Evolutionary conservation across 1,284 basidiomycete species (phyloP).

Genomic region (Cryptococcus sp.): DNA sequence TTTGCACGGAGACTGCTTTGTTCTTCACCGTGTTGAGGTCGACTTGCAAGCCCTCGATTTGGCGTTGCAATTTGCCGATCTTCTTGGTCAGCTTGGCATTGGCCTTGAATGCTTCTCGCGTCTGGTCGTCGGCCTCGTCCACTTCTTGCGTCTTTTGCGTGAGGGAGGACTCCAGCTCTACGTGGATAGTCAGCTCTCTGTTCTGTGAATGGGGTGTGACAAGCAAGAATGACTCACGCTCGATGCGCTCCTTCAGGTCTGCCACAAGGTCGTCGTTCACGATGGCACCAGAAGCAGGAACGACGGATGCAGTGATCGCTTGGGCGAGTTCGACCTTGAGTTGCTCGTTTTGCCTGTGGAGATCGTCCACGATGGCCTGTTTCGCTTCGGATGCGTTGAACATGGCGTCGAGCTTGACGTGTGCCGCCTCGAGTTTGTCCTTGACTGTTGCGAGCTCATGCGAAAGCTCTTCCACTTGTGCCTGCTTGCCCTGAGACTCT

Average conservation of each 20-base stretch:
- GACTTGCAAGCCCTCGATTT: slow-evolving; percentile 22
- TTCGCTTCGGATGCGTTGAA: too few species aligned
- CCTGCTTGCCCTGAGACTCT: too few species aligned
- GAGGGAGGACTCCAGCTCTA: slow-evolving; percentile 35
- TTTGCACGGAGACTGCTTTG: slow-evolving; percentile 20
- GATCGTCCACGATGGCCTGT: too few species aligned
- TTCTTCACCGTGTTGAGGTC: slow-evolving; percentile 27
- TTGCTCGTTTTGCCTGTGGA: neutral
- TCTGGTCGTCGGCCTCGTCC: slow-evolving; percentile 41
- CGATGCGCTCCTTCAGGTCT: slow-evolving; percentile 23
- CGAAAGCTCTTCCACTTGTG: too few species aligned
- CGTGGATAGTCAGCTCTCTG: slow-evolving; percentile 2
- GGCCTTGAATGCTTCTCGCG: slow-evolving; percentile 33
- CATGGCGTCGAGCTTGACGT: too few species aligned
- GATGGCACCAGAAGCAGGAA: neutral
- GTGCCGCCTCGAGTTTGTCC: slow-evolving; percentile 1
- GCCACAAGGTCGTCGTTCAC: slow-evolving; percentile 5
- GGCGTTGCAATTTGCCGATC: slow-evolving; percentile 36
- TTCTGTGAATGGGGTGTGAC: neutral
- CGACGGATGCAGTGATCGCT: slow-evolving; percentile 1
- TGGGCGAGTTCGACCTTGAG: slow-evolving; percentile 11
- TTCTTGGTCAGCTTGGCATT: slow-evolving; percentile 41
- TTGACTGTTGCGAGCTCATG: neutral
- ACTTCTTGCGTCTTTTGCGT: slow-evolving; percentile 38
- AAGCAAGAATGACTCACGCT: slow-evolving; percentile 17